These are phyloP conservation scores for Halteria grandinella DNA, from an alignment of 73 alveolate genomes.

Conservation along the genomic window DNA sequence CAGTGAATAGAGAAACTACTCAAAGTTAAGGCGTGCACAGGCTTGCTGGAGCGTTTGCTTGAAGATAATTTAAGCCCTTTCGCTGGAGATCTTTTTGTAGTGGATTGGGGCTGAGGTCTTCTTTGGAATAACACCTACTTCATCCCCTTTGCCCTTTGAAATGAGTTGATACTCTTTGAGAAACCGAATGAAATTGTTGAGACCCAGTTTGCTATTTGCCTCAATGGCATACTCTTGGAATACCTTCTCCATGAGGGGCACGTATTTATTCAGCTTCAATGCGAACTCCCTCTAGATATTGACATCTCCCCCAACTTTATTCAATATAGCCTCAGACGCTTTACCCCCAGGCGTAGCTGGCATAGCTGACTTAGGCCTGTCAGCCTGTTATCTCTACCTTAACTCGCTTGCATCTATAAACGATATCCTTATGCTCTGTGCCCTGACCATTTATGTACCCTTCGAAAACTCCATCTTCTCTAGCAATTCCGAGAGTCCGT, in stretches of 20 bases:
- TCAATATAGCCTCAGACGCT: no score
- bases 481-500: conserved; percentile 32
- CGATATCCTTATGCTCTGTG: conserved; percentile 12
- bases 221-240: conserved; percentile 36
- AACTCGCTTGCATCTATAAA: background rate
- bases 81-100: conserved; percentile 8
- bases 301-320: no score
- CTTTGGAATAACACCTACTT: background rate
- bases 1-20: conserved; percentile 26
- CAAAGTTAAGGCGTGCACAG: conserved; percentile 27
- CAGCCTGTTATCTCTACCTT: background rate
- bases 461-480: conserved; percentile 45
- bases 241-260: conserved; percentile 22
- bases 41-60: conserved; percentile 1
- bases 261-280: conserved; percentile 24
- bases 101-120: background rate
- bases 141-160: conserved; percentile 19
- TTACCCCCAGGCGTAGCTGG: background rate
- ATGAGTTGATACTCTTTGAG: conserved; percentile 22
- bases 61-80: conserved; percentile 19
- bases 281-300: conserved; percentile 40
- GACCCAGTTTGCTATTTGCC: conserved; percentile 39
- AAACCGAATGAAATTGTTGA: conserved; percentile 34
- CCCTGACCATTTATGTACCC: conserved; percentile 26
- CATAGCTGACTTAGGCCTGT: background rate